Evolutionary conservation across 1,284 basidiomycete genomes (phyloP).

Genomic region (Phlebopus sp.): DNA sequence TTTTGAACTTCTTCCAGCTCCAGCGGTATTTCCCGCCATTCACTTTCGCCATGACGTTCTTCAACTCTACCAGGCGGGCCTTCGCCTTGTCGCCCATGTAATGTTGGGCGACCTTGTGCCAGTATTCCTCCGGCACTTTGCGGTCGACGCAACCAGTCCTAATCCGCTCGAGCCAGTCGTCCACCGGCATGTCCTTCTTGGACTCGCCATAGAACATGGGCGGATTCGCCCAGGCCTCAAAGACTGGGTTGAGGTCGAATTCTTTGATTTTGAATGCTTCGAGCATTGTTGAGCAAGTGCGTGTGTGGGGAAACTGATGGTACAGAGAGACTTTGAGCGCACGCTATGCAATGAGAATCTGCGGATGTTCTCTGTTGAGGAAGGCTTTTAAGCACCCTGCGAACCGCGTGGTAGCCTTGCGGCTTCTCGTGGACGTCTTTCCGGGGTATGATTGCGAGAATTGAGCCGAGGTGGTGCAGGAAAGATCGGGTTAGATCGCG

Average conservation of each 20-base stretch:
- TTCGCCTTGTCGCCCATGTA: slow-evolving; percentile 66
- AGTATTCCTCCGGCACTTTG: slow-evolving; percentile 70
- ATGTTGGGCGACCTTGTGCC: slow-evolving; percentile 74
- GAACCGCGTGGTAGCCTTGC: slow-evolving; percentile 30
- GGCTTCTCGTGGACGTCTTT: slow-evolving; percentile 18
- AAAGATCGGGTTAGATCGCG: slow-evolving; percentile 17
- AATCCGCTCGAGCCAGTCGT: slow-evolving; percentile 67
- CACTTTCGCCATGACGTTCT: slow-evolving; percentile 66
- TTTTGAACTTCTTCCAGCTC: slow-evolving; percentile 76
- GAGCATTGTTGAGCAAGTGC: slow-evolving; percentile 42
- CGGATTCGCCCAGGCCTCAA: slow-evolving; percentile 57
- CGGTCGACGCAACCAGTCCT: slow-evolving; percentile 64
- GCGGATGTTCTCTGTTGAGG: slow-evolving; percentile 7
- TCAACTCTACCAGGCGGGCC: slow-evolving; percentile 62
- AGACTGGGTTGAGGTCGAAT: slow-evolving; percentile 65
- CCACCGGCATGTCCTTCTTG: slow-evolving; percentile 63
- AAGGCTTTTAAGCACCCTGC: slow-evolving; percentile 23
- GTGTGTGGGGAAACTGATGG: neutral
- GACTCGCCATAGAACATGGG: slow-evolving; percentile 64
- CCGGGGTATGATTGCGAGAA: slow-evolving; percentile 24
- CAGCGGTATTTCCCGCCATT: slow-evolving; percentile 72
- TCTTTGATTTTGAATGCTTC: slow-evolving; percentile 73
- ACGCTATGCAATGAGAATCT: slow-evolving; percentile 17
- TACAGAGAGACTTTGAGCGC: slow-evolving; percentile 1
- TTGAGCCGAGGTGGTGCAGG: slow-evolving; percentile 15